Conservation (phyloP, 805 yeast species). For the Schwanniomyces polymorphus region DNA sequence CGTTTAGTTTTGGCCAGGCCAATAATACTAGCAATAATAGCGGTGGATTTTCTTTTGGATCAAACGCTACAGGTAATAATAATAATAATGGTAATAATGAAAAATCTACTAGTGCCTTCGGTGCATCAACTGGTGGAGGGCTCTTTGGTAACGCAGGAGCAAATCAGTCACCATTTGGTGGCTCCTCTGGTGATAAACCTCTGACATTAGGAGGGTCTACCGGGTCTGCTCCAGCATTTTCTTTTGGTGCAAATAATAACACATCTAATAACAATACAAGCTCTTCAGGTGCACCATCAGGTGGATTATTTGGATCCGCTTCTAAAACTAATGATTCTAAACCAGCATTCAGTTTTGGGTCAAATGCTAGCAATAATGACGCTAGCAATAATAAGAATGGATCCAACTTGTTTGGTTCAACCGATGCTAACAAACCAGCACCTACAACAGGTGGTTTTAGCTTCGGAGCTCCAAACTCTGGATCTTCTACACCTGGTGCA, state of each 20-base stretch:
- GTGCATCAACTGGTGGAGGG: conserved; percentile 8
- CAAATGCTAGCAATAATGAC: not conserved
- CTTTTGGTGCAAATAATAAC: conserved; percentile 3
- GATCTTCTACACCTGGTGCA: not conserved
- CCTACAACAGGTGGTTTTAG: not conserved
- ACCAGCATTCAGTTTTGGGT: conserved; percentile 7
- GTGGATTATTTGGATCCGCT: conserved; percentile 7
- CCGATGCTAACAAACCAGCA: not conserved
- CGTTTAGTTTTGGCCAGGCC: not conserved
- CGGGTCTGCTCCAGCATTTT: conserved; percentile 3
- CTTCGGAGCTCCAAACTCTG: conserved; percentile 5
- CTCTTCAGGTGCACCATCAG: conserved; percentile 1
- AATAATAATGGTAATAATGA: not conserved
- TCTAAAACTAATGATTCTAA: conserved; percentile 4
- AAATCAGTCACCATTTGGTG: not conserved
- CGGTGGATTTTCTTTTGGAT: not conserved
- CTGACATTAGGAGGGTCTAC: not conserved
- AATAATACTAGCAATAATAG: conserved; percentile 2
- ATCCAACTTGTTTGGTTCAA: conserved; percentile 1
- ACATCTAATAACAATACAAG: conserved; percentile 2
- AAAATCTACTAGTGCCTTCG: not conserved
- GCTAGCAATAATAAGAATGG: conserved; percentile 1
- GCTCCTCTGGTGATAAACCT: not conserved
- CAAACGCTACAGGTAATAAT: not conserved
- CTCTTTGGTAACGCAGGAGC: conserved; percentile 12